Evolutionary conservation across 2,329 filamentous ascomycete genomes (phyloP), one percentile per base, ranked within the genome.

Genomic region (Dichotomopilus funicola): DNA sequence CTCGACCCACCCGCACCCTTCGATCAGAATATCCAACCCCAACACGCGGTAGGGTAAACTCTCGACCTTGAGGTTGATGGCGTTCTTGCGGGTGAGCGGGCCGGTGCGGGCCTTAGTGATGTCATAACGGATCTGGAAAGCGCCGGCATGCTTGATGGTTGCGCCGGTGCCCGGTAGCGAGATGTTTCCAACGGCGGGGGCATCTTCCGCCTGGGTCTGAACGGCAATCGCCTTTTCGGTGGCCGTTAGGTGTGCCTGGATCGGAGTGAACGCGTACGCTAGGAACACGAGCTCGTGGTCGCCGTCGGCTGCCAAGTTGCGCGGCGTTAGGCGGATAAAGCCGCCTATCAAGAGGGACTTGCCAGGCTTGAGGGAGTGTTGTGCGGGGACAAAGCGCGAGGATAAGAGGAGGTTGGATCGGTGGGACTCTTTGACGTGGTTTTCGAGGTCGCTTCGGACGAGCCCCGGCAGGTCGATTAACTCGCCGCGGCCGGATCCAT

Each of bases 1-100:
- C 71, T 99, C 94, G 2, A 99, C 80, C 88, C 95, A 99, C 6
- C 94, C 94, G 33, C 91, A 86, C 1, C 94, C 91, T 69, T 97
- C 92, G 49, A 99, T 84, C 11, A 99, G 74, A 31, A 99, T 83
- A 67, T 99, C 95, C 0, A 86, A 80, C 7, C 87, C 83, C 58
- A 94, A 78, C 2, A 97, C 83, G 11, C 82, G 80, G 70, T 91
- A 99, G 0, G 91, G 89, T 4, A 97, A 74, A 12, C 77, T 74
- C 1, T 89, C 83, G 0, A 87, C 78, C 54, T 81, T 83, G 46
- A 86, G 74, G 41, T 79, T 83, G 45, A 79, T 79, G 1, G 82
- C 87, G 49, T 80, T 76, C 56, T 77, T 81, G 36, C 78, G 75
- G 3, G 87, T 89, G 42, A 91, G 71, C 0, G 88, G 86, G 0